phyloP scores from a whole-genome alignment of 2,329 filamentous ascomycete genomes.

The Myotisia sp. region DNA sequence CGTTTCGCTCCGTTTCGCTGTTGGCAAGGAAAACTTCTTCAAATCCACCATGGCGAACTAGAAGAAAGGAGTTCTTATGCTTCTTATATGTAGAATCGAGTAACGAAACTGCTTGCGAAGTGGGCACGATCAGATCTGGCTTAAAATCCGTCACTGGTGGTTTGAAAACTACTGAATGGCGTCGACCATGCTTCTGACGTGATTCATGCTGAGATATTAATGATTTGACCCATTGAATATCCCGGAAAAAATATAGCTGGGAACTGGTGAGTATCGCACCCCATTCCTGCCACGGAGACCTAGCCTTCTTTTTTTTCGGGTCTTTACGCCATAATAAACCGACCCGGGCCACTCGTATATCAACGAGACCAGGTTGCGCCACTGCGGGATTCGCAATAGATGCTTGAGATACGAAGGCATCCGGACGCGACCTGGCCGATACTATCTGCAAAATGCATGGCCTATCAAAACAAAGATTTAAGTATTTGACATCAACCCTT shows the following conservation, averaged over 20 bases:
- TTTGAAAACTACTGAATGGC: constrained; percentile 62
- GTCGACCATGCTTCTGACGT: constrained; percentile 64
- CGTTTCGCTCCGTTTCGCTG: constrained; percentile 80
- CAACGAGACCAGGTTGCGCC: constrained; percentile 81
- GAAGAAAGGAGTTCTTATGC: constrained; percentile 89
- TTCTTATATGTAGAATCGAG: constrained; percentile 74
- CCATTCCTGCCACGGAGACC: constrained; percentile 98
- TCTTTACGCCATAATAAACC: constrained; percentile 92
- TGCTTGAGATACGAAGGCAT: constrained; percentile 84
- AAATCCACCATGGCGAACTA: constrained; percentile 70
- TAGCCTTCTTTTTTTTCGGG: constrained; percentile 77
- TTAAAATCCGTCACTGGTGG: constrained; percentile 86
- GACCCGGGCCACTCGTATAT: constrained; percentile 95
- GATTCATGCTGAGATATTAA: constrained; percentile 77
- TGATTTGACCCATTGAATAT: constrained; percentile 80
- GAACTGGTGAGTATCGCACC: constrained; percentile 92
- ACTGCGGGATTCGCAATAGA: constrained; percentile 73
- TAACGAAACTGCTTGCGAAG: constrained; percentile 78
- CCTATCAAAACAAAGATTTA: constrained; percentile 80
- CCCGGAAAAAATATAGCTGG: constrained; percentile 91
- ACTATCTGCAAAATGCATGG: constrained; percentile 90
- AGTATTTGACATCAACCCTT: constrained; percentile 61
- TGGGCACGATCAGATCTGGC: constrained; percentile 84
- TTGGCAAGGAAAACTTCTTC: constrained; percentile 89
- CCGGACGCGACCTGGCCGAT: constrained; percentile 79